Evolutionary conservation across 2,329 filamentous ascomycete genomes (phyloP).

Genomic region (Bertia moriformis): DNA sequence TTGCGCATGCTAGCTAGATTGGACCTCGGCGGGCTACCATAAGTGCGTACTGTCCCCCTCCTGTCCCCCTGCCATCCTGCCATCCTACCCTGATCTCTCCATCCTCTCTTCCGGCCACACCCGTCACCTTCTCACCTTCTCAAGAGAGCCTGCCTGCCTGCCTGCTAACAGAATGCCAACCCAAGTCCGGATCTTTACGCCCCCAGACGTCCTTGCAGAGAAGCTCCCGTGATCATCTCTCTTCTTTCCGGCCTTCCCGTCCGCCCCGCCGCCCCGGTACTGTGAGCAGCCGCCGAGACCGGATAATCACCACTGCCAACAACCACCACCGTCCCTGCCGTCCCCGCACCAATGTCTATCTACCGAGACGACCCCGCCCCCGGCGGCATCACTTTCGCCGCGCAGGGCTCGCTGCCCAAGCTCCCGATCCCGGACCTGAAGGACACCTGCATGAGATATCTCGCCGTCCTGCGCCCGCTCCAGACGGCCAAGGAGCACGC

Average conservation of each 20-base stretch:
- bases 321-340: too few species aligned
- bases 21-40: too few species aligned
- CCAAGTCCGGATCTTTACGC: slow-evolving; percentile 9
- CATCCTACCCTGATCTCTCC: too few species aligned
- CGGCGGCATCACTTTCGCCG: slow-evolving; percentile 73
- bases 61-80: too few species aligned
- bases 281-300: slow-evolving; percentile 13
- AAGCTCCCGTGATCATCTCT: not conserved
- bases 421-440: slow-evolving; percentile 85
- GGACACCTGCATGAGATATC: slow-evolving; percentile 62
- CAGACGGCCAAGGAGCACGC: slow-evolving; percentile 69
- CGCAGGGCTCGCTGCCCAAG: slow-evolving; percentile 78
- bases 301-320: slow-evolving; percentile 40
- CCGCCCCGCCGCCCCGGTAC: slow-evolving; percentile 6
- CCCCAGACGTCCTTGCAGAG: slow-evolving; percentile 4
- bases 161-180: slow-evolving; percentile 2
- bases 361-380: slow-evolving; percentile 25
- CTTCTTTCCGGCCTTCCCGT: not conserved
- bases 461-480: slow-evolving; percentile 65
- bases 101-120: too few species aligned
- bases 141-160: not conserved
- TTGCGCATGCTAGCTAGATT: too few species aligned
- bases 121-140: too few species aligned
- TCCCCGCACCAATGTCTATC: too few species aligned
- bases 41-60: too few species aligned